Base-by-base conservation (phyloP, 371 early-diverging fungal species). In the Synchytrium microbalum region DNA sequence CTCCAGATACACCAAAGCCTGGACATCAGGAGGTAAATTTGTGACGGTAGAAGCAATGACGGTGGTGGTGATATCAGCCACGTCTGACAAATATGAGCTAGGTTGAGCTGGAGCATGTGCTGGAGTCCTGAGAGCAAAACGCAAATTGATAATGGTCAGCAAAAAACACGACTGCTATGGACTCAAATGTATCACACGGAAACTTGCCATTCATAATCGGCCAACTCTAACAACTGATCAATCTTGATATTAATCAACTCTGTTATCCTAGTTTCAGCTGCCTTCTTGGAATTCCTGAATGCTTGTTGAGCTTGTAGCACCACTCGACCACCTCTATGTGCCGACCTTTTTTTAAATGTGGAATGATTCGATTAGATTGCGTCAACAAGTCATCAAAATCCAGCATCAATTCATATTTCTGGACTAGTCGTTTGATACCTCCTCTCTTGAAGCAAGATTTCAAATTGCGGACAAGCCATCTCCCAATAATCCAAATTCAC, bases 401-500 rank as follows among this genome's bases (percentile, higher is more conserved):
- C n/a, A n/a, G n/a, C n/a, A n/a, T n/a, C n/a, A n/a, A n/a, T n/a
- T n/a, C n/a, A n/a, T n/a, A n/a, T n/a, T n/a, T n/a, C n/a, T n/a
- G n/a, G n/a, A n/a, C n/a, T n/a, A n/a, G n/a, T n/a, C n/a, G n/a
- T n/a, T n/a, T 19, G 28, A 25, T 70, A 84, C 84, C 85, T 77
- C 28, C 81, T 79, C 60, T 90, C 87, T 72, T 83, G 81, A 46
- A 93, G 64, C 10, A 89, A 62, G 66, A 82, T 79, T 74, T 92
- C 92, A 73, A 92, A 88, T 65, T 91, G 89, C 0, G 74, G 77
- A 56, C 89, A 88, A 0, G 87, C 87, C n/a, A 80, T 72, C 64
- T 86, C 85, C 68, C 90, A 87, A 60, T 83, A 89, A 61, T 90
- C 91, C 24, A 88, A 75, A 67, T 93, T 91, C 71, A 88, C 82